Conservation (phyloP, 2,329 filamentous ascomycete species). For the Ilyonectria destructans region DNA sequence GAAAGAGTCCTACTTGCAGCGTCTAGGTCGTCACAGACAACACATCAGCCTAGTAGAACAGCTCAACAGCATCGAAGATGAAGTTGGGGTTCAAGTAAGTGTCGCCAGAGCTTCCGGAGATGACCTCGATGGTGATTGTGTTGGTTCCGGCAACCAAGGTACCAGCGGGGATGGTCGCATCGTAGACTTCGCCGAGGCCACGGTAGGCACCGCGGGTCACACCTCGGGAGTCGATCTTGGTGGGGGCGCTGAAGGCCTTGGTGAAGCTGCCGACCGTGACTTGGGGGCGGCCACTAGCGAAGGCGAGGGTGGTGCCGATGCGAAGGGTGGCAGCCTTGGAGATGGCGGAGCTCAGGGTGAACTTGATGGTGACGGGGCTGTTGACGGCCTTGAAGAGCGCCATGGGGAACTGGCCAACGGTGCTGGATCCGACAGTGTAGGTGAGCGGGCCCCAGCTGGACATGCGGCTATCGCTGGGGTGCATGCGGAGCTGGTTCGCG, state of each 20-base stretch:
- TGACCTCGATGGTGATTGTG: slow-evolving; percentile 73
- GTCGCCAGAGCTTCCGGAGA: slow-evolving; percentile 72
- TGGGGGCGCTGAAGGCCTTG: slow-evolving; percentile 65
- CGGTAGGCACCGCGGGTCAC: slow-evolving; percentile 78
- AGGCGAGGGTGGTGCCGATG: slow-evolving; percentile 76
- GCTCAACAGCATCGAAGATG: slow-evolving; percentile 50
- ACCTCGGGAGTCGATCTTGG: slow-evolving; percentile 76
- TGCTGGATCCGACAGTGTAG: slow-evolving; percentile 73
- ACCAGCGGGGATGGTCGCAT: slow-evolving; percentile 72
- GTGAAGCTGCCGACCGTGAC: slow-evolving; percentile 71
- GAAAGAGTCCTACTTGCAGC: not conserved
- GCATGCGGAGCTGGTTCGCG: slow-evolving; percentile 78
- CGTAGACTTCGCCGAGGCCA: slow-evolving; percentile 76
- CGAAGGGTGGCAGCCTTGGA: slow-evolving; percentile 71
- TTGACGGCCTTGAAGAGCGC: slow-evolving; percentile 76
- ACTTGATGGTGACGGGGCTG: slow-evolving; percentile 73
- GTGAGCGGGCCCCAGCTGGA: slow-evolving; percentile 72
- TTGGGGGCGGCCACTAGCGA: slow-evolving; percentile 72
- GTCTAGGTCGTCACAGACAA: not conserved
- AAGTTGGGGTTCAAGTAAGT: slow-evolving; percentile 73
- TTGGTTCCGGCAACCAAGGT: slow-evolving; percentile 74
- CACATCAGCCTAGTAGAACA: slow-evolving; percentile 43
- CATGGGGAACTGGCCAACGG: slow-evolving; percentile 74
- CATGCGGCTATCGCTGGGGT: slow-evolving; percentile 78
- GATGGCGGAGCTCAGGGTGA: slow-evolving; percentile 68